These are phyloP conservation scores for Tricholoma terreum DNA, from an alignment of 768 basidiomycete genomes.

Conservation along the genomic window DNA sequence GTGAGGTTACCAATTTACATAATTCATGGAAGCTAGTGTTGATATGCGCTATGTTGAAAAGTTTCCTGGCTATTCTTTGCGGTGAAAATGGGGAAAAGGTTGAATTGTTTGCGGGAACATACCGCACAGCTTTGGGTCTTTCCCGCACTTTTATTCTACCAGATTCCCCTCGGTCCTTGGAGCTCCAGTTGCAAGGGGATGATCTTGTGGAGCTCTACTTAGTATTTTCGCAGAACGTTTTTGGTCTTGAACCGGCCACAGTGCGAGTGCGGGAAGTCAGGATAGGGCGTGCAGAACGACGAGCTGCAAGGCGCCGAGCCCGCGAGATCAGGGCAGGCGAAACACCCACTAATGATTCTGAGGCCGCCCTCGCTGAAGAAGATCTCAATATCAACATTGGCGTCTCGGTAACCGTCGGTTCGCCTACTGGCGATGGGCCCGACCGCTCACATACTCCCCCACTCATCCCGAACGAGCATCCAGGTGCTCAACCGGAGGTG, in stretches of 20 bases:
- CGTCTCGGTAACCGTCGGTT: slow-evolving; percentile 48
- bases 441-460: slow-evolving; percentile 35
- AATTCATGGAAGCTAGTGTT: background rate
- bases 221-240: slow-evolving; percentile 88
- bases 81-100: slow-evolving; percentile 93
- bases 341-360: slow-evolving; percentile 41
- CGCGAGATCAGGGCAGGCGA: slow-evolving; percentile 62
- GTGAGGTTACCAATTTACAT: slow-evolving; percentile 31
- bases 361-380: slow-evolving; percentile 44
- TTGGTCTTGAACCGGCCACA: slow-evolving; percentile 89
- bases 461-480: slow-evolving; percentile 42
- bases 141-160: slow-evolving; percentile 93
- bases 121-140: slow-evolving; percentile 82
- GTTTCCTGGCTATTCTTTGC: slow-evolving; percentile 90
- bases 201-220: slow-evolving; percentile 91
- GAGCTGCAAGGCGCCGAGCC: slow-evolving; percentile 79
- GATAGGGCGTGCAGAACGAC: slow-evolving; percentile 82
- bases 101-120: slow-evolving; percentile 89
- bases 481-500: slow-evolving; percentile 32
- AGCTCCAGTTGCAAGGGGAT: slow-evolving; percentile 87
- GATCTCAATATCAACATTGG: slow-evolving; percentile 59
- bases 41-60: slow-evolving; percentile 25
- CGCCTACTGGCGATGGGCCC: slow-evolving; percentile 32
- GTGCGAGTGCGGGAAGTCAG: slow-evolving; percentile 93
- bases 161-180: slow-evolving; percentile 84